Percentiles rank a stretch among this genome's conserved stretches.
Evolutionary conservation across 2,329 filamentous ascomycete genomes (phyloP).

Genomic region (Colletotrichum musae): DNA sequence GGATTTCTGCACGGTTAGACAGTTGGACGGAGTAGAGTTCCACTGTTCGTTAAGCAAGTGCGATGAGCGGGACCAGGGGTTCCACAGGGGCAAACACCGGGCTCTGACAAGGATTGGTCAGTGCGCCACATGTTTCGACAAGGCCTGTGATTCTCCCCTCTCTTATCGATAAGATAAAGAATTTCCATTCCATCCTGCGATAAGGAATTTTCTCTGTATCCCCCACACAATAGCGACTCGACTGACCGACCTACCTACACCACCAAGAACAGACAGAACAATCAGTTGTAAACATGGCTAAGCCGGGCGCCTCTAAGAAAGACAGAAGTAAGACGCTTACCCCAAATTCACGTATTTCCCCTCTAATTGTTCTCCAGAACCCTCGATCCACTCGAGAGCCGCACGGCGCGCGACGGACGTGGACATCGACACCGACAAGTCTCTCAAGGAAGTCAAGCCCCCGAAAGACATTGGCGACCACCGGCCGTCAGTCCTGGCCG

Average conservation of each 20-base stretch:
- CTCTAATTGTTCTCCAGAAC: slow-evolving; percentile 56
- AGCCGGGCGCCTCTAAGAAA: slow-evolving; percentile 47
- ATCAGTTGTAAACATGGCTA: slow-evolving; percentile 39
- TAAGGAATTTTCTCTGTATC: slow-evolving; percentile 41
- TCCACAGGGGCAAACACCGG: slow-evolving; percentile 29
- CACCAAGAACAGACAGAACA: slow-evolving; percentile 22
- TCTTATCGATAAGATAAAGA: slow-evolving; percentile 38
- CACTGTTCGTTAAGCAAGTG: slow-evolving; percentile 16
- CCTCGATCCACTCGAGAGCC: slow-evolving; percentile 80
- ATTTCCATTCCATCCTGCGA: neutral
- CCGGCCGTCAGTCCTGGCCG: slow-evolving; percentile 77
- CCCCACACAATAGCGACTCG: slow-evolving; percentile 25
- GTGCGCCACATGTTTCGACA: slow-evolving; percentile 6
- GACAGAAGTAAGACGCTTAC: slow-evolving; percentile 45
- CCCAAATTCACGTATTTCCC: accelerated
- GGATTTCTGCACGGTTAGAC: slow-evolving; percentile 26
- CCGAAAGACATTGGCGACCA: slow-evolving; percentile 63
- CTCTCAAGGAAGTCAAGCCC: slow-evolving; percentile 71
- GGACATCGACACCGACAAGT: slow-evolving; percentile 80
- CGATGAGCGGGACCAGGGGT: slow-evolving; percentile 34
- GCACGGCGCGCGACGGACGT: slow-evolving; percentile 81
- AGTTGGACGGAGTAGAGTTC: slow-evolving; percentile 14
- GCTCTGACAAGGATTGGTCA: slow-evolving; percentile 32
- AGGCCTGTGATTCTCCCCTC: slow-evolving; percentile 28
- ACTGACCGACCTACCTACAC: neutral